These are phyloP conservation scores for Erythrophleum ivorense DNA, from an alignment of 331 rosid genomes.

Conservation along the genomic window DNA sequence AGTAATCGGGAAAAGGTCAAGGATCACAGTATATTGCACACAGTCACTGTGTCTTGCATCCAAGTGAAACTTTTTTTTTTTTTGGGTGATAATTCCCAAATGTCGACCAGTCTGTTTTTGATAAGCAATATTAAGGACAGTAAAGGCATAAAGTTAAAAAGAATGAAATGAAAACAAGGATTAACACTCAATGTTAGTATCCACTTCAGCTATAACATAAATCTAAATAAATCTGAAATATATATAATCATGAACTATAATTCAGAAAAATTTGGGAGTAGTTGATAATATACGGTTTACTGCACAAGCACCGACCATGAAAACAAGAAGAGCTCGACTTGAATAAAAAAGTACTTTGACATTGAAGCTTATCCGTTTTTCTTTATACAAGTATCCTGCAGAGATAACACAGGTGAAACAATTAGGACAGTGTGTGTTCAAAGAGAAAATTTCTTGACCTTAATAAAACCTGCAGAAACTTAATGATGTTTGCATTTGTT, in stretches of 20 bases:
- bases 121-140: not conserved
- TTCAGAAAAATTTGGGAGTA: slow-evolving; percentile 16
- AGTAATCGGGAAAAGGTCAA: not conserved
- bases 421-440: slow-evolving; percentile 16
- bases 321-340: slow-evolving; percentile 44
- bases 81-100: too few relatives aligned
- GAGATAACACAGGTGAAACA: slow-evolving; percentile 37
- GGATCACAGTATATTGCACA: not conserved
- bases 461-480: slow-evolving; percentile 6
- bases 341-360: slow-evolving; percentile 46
- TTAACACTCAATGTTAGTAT: slow-evolving; percentile 11
- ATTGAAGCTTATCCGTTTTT: slow-evolving; percentile 46
- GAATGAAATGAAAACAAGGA: slow-evolving; percentile 24
- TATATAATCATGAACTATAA: slow-evolving; percentile 14
- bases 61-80: not conserved
- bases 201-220: slow-evolving; percentile 2
- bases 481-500: slow-evolving; percentile 5
- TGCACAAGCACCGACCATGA: slow-evolving; percentile 47
- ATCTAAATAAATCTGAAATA: slow-evolving; percentile 20
- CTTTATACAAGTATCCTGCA: slow-evolving; percentile 55
- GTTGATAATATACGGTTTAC: slow-evolving; percentile 26
- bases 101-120: not conserved
- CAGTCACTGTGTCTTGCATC: not conserved
- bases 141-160: not conserved
- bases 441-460: not conserved